A percentile compares a stretch with the other conserved stretches of the same genome.
phyloP scores from a whole-genome alignment of 2,329 filamentous ascomycete species.

The Aureobasidium zeae region DNA sequence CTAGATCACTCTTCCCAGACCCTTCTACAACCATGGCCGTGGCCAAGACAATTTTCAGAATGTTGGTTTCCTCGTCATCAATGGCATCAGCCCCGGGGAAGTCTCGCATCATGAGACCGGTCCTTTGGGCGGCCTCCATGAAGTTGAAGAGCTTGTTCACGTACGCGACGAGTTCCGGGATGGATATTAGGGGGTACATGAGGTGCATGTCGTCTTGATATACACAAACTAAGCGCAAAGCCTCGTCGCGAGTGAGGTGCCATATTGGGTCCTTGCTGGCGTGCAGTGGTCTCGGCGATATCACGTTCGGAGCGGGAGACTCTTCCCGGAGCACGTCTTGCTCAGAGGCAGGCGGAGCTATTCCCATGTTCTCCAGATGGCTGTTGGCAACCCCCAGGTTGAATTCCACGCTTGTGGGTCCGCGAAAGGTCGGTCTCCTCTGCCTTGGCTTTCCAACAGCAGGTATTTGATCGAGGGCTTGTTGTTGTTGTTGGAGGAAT shows the following conservation, averaged over 20 bases:
- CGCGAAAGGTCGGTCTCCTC: slow-evolving; percentile 57
- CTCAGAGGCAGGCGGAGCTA: slow-evolving; percentile 48
- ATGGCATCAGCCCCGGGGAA: slow-evolving; percentile 50
- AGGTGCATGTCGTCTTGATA: slow-evolving; percentile 86
- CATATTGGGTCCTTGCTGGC: slow-evolving; percentile 66
- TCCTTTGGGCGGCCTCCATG: slow-evolving; percentile 56
- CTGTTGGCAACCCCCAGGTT: slow-evolving; percentile 79
- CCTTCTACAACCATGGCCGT: slow-evolving; percentile 69
- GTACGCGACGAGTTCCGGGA: slow-evolving; percentile 61
- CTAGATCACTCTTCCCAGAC: slow-evolving; percentile 67
- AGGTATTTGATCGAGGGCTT: slow-evolving; percentile 1
- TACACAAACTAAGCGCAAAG: slow-evolving; percentile 64
- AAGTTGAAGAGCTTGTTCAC: slow-evolving; percentile 61
- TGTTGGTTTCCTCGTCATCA: slow-evolving; percentile 54
- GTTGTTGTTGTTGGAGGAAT: slow-evolving; percentile 24
- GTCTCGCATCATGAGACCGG: slow-evolving; percentile 47
- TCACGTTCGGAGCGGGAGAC: slow-evolving; percentile 30
- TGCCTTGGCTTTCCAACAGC: slow-evolving; percentile 20
- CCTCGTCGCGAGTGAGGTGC: slow-evolving; percentile 67
- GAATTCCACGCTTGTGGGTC: slow-evolving; percentile 77
- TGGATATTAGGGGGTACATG: slow-evolving; percentile 81
- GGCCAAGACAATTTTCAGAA: slow-evolving; percentile 77
- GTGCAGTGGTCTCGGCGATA: slow-evolving; percentile 30
- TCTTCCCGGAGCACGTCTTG: slow-evolving; percentile 41
- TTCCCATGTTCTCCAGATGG: slow-evolving; percentile 83